These are phyloP conservation scores for Raffaelea albimanens DNA, from an alignment of 2,329 filamentous ascomycete species.

Conservation along the genomic window DNA sequence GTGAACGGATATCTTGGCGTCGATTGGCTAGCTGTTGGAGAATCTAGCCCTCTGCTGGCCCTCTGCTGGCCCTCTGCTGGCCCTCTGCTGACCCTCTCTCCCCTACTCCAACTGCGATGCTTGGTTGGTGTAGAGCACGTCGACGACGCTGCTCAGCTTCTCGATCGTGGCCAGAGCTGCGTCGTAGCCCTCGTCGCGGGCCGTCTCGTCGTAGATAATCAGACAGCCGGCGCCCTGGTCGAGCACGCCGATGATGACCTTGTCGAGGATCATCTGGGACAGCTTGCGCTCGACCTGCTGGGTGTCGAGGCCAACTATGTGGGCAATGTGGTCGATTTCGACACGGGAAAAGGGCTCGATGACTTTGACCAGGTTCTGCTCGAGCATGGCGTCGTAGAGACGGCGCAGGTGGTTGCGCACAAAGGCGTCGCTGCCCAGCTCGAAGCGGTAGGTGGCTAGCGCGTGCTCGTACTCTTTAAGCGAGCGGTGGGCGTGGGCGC, in stretches of 20 bases:
- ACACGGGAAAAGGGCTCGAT: constrained; percentile 98
- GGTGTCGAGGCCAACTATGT: constrained; percentile 94
- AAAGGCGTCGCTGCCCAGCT: constrained; percentile 89
- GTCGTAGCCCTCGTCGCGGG: constrained; percentile 89
- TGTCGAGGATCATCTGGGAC: constrained; percentile 98
- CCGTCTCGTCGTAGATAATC: constrained; percentile 92
- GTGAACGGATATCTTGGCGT: too few species aligned
- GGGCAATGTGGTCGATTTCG: constrained; percentile 92
- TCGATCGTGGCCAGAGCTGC: constrained; percentile 90
- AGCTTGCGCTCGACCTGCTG: constrained; percentile 97
- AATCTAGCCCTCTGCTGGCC: too few species aligned
- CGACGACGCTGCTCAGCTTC: constrained; percentile 93
- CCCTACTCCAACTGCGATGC: constrained; percentile 82
- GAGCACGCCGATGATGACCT: constrained; percentile 94
- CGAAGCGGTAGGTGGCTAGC: constrained; percentile 79
- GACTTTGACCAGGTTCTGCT: constrained; percentile 99
- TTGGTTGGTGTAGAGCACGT: constrained; percentile 96
- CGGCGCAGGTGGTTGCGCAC: constrained; percentile 93
- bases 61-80: too few species aligned
- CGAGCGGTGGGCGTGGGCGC: constrained; percentile 89
- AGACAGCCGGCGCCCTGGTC: constrained; percentile 97
- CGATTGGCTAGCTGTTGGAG: too few species aligned
- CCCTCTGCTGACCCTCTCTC: background rate
- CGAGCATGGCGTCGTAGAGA: constrained; percentile 95
- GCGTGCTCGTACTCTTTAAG: constrained; percentile 96